Base-by-base conservation (phyloP, 2,329 filamentous ascomycete species). In the Curvularia verruculosa region DNA sequence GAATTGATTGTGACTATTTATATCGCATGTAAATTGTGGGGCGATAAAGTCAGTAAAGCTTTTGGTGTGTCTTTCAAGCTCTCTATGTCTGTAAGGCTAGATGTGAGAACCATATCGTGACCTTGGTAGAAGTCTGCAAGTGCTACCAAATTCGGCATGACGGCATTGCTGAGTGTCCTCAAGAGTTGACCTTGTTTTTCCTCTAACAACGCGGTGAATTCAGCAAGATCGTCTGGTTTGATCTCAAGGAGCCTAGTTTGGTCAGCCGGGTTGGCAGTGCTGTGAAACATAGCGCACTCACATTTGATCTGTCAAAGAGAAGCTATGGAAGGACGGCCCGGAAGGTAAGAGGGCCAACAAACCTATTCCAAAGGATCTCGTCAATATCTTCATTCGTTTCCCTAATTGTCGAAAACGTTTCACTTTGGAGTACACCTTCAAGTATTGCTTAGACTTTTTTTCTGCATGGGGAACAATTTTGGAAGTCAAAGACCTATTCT, bases 331-430 rank as follows among this genome's bases (percentile, higher is more conserved):
- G 3, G 53, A 56, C n/a, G 53, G 39, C 8, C 53, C 53, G 7
- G 53, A 56, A n/a, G 53, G 53, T 23, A 56, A 31, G 21, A 56
- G 53, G 18, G 21, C 53, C 15, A 56, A 36, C 26, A 56, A 24
- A 13, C 53, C 53, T 8, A 56, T n/a, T n/a, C 47, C 53, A 41
- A 36, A 50, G 29, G 15, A 24, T 12, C 39, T 56, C 5, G 47
- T 39, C 47, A 56, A 40, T 24, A 21, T 47, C 12, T 39, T 21
- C 29, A 56, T 13, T 34, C 47, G 47, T 43, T 56, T 56, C 12
- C 26, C 44, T 23, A 47, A 21, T 23, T 47, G 44, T 13, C 44
- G 44, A 34, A 47, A 31, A 8, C 44, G 44, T 34, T 47, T 47
- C 8, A 51, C 53, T 40, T 41, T 56, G 29, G 4, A 3, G 18